phyloP scores from a whole-genome alignment of 106 monocot species.

The Dioscorea dumetorum region DNA sequence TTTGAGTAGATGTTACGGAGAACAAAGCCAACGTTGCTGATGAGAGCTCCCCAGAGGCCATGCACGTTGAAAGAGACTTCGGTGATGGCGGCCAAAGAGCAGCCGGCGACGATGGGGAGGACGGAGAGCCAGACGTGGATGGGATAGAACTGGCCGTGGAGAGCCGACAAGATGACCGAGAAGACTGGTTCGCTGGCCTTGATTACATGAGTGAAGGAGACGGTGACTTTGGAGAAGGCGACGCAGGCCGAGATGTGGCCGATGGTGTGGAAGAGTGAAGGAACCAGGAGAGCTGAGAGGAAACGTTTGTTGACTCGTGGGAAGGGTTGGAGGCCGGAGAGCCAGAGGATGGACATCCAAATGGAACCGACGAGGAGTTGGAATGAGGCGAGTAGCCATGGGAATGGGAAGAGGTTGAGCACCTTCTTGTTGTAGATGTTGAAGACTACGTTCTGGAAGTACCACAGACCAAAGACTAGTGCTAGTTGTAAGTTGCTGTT shows the following conservation, averaged over 20 bases:
- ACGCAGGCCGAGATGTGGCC: constrained; percentile 61
- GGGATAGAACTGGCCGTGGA: constrained; percentile 38
- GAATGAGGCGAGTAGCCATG: constrained; percentile 66
- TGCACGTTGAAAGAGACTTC: constrained; percentile 36
- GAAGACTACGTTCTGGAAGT: constrained; percentile 51
- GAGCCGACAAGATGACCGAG: constrained; percentile 46
- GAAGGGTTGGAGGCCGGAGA: constrained; percentile 28
- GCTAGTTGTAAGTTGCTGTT: constrained; percentile 14
- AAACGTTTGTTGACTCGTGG: constrained; percentile 25
- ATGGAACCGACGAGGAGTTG: constrained; percentile 53
- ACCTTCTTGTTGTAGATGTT: constrained; percentile 73
- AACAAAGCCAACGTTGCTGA: constrained; percentile 59
- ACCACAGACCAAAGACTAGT: constrained; percentile 48
- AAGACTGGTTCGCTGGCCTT: constrained; percentile 59
- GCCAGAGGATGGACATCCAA: constrained; percentile 48
- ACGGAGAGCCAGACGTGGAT: constrained; percentile 31
- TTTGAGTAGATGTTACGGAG: constrained; percentile 63
- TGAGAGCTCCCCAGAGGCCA: constrained; percentile 46
- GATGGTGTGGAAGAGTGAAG: constrained; percentile 55
- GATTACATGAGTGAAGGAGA: constrained; percentile 68
- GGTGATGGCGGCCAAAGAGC: constrained; percentile 32
- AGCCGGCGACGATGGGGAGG: constrained; percentile 33
- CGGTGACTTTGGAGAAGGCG: constrained; percentile 54
- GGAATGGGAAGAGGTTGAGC: constrained; percentile 56
- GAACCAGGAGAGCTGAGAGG: constrained; percentile 40